Percentiles rank a stretch among this genome's conserved stretches.
Conservation (phyloP, 768 basidiomycete species). For the Tricholomella constricta region DNA sequence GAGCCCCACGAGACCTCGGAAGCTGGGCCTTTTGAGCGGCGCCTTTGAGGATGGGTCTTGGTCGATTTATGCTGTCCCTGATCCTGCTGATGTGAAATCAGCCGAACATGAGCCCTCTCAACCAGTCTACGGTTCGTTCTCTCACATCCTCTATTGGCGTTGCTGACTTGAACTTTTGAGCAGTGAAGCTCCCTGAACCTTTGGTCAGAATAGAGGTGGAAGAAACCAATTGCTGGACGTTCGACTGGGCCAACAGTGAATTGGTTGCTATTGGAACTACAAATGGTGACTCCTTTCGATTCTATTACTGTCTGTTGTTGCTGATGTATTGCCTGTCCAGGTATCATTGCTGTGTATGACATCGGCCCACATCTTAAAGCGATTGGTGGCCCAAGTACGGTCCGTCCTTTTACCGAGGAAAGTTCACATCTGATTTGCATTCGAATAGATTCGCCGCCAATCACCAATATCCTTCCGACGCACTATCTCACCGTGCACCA, state of each 20-base stretch:
- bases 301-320: slow-evolving; percentile 33
- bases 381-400: slow-evolving; percentile 32
- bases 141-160: background rate
- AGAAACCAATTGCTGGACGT: slow-evolving; percentile 72
- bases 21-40: slow-evolving; percentile 83
- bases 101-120: slow-evolving; percentile 24
- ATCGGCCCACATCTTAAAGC: slow-evolving; percentile 44
- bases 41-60: slow-evolving; percentile 88
- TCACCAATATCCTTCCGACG: slow-evolving; percentile 58
- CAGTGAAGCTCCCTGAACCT: slow-evolving; percentile 66
- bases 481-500: slow-evolving; percentile 78
- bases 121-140: slow-evolving; percentile 57
- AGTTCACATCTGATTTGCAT: background rate
- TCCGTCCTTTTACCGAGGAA: background rate
- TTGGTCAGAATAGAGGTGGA: slow-evolving; percentile 72
- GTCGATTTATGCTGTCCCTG: slow-evolving; percentile 76
- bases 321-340: slow-evolving; percentile 76
- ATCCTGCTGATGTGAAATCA: slow-evolving; percentile 57
- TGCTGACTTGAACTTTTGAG: background rate
- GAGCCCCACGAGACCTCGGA: slow-evolving; percentile 36
- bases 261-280: slow-evolving; percentile 81
- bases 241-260: slow-evolving; percentile 92
- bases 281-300: slow-evolving; percentile 54
- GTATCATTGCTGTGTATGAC: slow-evolving; percentile 60
- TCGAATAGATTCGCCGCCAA: slow-evolving; percentile 24